These are phyloP conservation scores for Zea mays DNA, from an alignment of 176 grass and related monocot species.

Conservation along the genomic window DNA sequence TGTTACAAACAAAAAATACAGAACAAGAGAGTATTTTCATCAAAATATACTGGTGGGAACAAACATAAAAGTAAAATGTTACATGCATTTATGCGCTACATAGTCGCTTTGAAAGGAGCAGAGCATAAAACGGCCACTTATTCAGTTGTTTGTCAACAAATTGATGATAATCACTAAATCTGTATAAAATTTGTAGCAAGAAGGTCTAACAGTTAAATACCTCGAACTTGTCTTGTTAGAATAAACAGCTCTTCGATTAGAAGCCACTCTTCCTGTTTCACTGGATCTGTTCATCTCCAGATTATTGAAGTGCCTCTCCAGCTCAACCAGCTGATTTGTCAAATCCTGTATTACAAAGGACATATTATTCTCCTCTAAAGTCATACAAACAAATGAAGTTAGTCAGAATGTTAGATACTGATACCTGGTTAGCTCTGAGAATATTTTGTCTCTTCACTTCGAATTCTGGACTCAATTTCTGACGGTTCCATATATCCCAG, in stretches of 20 bases:
- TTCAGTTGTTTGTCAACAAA: constrained; percentile 19
- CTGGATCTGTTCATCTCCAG: constrained; percentile 88
- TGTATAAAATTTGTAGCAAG: constrained; percentile 17
- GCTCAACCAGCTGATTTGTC: constrained; percentile 82
- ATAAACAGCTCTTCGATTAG: constrained; percentile 59
- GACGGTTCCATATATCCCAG: constrained; percentile 94
- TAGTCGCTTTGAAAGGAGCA: not conserved
- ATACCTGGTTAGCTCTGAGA: constrained; percentile 84
- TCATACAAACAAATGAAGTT: constrained; percentile 5
- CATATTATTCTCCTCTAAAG: constrained; percentile 4
- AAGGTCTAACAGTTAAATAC: constrained; percentile 39
- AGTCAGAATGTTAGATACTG: not conserved
- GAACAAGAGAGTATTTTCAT: constrained; percentile 10
- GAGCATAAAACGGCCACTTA: not conserved
- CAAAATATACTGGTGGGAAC: constrained; percentile 15
- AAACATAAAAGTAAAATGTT: not conserved
- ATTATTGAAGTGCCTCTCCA: constrained; percentile 94
- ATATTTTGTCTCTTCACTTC: constrained; percentile 90
- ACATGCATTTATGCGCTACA: not conserved
- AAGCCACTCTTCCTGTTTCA: constrained; percentile 65
- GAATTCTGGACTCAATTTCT: constrained; percentile 90
- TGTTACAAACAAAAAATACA: constrained; percentile 19
- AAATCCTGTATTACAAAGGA: constrained; percentile 62
- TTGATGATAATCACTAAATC: constrained; percentile 24
- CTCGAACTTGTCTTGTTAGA: constrained; percentile 52